These are phyloP conservation scores for Aureobasidium pullulans DNA, from an alignment of 2,329 filamentous ascomycete genomes.

Conservation along the genomic window DNA sequence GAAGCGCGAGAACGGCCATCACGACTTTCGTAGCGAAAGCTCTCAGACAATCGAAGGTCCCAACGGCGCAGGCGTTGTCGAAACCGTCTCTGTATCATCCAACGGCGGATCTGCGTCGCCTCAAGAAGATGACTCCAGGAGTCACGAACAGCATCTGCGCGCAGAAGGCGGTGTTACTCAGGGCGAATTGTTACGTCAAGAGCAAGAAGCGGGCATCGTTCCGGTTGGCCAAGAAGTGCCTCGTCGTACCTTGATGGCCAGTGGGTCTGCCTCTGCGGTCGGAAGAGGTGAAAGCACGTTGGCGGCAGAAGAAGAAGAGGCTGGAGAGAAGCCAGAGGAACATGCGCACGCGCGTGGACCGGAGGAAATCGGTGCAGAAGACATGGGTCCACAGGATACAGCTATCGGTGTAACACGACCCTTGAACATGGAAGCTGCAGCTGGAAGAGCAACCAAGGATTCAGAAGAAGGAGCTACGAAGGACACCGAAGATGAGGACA, in stretches of 20 bases:
- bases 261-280: slow-evolving; percentile 20
- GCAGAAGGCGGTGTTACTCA: slow-evolving; percentile 60
- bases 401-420: slow-evolving; percentile 19
- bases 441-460: slow-evolving; percentile 21
- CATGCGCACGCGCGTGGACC: slow-evolving; percentile 76
- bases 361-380: slow-evolving; percentile 73
- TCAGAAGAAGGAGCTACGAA: neutral
- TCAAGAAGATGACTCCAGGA: neutral
- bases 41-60: slow-evolving; percentile 76
- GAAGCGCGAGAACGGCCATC: slow-evolving; percentile 23
- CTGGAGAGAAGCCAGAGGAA: slow-evolving; percentile 45
- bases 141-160: slow-evolving; percentile 25
- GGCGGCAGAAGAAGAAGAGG: slow-evolving; percentile 27
- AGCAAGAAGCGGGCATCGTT: slow-evolving; percentile 74
- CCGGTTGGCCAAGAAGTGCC: slow-evolving; percentile 52
- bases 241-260: slow-evolving; percentile 20
- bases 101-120: slow-evolving; percentile 47
- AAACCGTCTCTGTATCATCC: slow-evolving; percentile 70
- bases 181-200: slow-evolving; percentile 76
- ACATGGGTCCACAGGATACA: slow-evolving; percentile 67
- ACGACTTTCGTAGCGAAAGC: slow-evolving; percentile 61
- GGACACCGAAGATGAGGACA: neutral
- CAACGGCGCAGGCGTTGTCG: slow-evolving; percentile 69
- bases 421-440: slow-evolving; percentile 36
- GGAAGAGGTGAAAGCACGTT: slow-evolving; percentile 24